Conservation (phyloP, 805 yeast species). For the Barnettozyma californica region DNA sequence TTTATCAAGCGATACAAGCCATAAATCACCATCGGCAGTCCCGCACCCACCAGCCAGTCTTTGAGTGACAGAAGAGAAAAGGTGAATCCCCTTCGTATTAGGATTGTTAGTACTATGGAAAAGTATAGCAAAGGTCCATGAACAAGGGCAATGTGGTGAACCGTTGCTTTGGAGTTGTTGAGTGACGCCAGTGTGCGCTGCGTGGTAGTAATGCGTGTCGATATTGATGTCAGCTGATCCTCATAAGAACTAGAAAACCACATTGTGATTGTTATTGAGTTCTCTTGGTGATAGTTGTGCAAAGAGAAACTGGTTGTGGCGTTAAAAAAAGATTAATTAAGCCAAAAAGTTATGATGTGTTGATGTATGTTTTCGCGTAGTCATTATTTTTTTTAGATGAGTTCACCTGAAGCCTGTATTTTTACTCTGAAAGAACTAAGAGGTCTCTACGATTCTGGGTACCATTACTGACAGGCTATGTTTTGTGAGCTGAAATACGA, state of each 20-base stretch:
- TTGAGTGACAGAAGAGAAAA: not conserved
- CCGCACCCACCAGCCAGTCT: constrained; percentile 1
- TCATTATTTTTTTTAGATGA: not conserved
- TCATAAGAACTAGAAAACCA: constrained; percentile 24
- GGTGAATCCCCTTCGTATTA: not conserved
- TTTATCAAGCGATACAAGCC: not conserved
- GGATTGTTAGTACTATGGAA: not conserved
- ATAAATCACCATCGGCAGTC: constrained; percentile 5
- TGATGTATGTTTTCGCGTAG: too few species aligned
- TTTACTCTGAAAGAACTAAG: not conserved
- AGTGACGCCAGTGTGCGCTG: constrained; percentile 23
- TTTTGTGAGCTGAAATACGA: not conserved
- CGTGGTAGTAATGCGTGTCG: constrained; percentile 30
- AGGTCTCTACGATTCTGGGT: not conserved
- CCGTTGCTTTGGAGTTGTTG: constrained; percentile 4
- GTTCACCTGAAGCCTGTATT: not conserved
- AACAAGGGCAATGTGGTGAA: constrained; percentile 5
- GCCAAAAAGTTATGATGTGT: too few species aligned
- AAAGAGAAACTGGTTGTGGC: too few species aligned
- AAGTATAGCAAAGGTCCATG: constrained; percentile 14
- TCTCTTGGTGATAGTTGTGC: not conserved
- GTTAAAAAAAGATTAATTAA: too few species aligned
- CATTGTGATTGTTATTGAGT: not conserved
- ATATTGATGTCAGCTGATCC: constrained; percentile 33
- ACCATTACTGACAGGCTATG: not conserved